Percentiles rank a stretch among this genome's conserved stretches.
Conservation (phyloP, 306 rosid genomes). For the Glycine latifolia region DNA sequence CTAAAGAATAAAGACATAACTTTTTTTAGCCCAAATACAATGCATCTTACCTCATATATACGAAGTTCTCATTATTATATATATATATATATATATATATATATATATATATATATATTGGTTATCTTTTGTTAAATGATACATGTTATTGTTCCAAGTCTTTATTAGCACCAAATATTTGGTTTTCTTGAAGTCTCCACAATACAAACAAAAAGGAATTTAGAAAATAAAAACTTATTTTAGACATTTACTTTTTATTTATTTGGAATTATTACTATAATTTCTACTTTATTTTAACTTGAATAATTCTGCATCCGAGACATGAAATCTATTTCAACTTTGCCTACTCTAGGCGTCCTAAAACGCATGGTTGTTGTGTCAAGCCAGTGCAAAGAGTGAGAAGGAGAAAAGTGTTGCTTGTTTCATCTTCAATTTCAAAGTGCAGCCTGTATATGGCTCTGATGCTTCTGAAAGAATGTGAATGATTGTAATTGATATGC, state of each 20-base stretch:
- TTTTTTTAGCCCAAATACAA: neutral
- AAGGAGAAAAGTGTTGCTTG: neutral
- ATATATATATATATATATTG: too few species aligned
- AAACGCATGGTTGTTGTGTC: neutral
- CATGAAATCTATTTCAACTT: neutral
- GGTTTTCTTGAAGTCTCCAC: neutral
- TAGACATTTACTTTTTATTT: too few species aligned
- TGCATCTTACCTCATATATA: neutral
- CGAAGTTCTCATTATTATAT: too few species aligned
- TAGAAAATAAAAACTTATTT: neutral
- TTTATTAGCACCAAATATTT: neutral
- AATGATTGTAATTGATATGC: too few species aligned
- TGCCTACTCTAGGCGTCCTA: too few species aligned
- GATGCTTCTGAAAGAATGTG: constrained; percentile 4
- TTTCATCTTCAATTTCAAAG: neutral
- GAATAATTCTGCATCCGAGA: neutral
- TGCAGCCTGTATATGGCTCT: neutral
- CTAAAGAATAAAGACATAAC: neutral
- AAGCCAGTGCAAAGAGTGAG: neutral
- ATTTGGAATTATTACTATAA: neutral
- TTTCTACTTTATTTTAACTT: neutral
- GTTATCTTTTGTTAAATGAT: neutral
- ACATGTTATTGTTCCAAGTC: neutral
- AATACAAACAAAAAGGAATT: neutral
- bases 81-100: too few species aligned